A percentile compares a stretch with the other conserved stretches of the same genome.
These are phyloP conservation scores for Colletotrichum sp. DNA, from an alignment of 2,329 filamentous ascomycete species.

Conservation along the genomic window DNA sequence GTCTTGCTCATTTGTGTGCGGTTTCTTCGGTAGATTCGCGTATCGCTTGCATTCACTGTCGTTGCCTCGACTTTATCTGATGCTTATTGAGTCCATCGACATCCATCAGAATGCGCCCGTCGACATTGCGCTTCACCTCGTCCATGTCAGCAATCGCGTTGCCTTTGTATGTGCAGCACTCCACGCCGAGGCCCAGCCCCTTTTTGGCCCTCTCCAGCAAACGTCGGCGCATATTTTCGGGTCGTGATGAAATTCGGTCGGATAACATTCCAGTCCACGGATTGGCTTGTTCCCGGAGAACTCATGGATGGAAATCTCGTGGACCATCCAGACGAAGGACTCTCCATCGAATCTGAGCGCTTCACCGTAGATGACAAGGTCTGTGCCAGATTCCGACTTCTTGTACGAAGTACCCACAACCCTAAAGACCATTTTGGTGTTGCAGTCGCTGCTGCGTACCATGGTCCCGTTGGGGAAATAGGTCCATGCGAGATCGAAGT, in stretches of 20 bases:
- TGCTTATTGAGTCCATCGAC: conserved; percentile 48
- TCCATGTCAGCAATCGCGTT: conserved; percentile 35
- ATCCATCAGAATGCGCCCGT: conserved; percentile 45
- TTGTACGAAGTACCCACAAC: conserved; percentile 39
- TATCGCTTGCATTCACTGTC: conserved; percentile 35
- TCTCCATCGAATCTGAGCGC: conserved; percentile 44
- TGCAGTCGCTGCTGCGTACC: conserved; percentile 41
- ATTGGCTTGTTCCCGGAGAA: conserved; percentile 48
- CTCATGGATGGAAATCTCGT: conserved; percentile 30
- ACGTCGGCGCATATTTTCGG: conserved; percentile 31
- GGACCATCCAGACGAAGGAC: conserved; percentile 44
- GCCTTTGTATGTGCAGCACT: conserved; percentile 46
- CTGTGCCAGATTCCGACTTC: background rate
- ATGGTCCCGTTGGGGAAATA: conserved; percentile 44
- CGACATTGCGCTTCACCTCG: conserved; percentile 39
- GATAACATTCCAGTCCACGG: conserved; percentile 42
- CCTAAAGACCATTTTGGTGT: conserved; percentile 46
- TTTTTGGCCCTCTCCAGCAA: conserved; percentile 40
- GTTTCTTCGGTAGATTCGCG: conserved; percentile 27
- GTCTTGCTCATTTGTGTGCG: background rate
- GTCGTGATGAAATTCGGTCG: conserved; percentile 36
- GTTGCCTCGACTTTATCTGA: conserved; percentile 37
- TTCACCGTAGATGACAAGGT: conserved; percentile 34
- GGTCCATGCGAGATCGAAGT: conserved; percentile 48
- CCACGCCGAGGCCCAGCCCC: conserved; percentile 44